Evolutionary conservation across 768 basidiomycete genomes (phyloP).

Genomic region (Mycena filopes): DNA sequence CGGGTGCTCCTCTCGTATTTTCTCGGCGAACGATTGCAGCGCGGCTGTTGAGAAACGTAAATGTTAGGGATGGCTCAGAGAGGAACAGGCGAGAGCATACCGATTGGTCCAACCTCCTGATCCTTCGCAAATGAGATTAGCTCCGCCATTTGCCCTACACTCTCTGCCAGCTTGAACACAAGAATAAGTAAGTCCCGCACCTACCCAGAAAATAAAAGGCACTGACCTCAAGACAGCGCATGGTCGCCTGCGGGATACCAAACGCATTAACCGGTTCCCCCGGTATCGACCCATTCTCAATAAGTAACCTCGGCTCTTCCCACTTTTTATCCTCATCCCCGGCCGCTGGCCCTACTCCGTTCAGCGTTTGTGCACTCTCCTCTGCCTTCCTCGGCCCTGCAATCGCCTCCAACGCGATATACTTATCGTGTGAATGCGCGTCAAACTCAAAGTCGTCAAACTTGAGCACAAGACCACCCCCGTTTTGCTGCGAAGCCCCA

Average conservation of each 20-base stretch:
- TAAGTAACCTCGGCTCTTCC: constrained; percentile 72
- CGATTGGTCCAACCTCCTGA: constrained; percentile 66
- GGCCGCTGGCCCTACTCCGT: constrained; percentile 31
- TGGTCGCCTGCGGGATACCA: constrained; percentile 89
- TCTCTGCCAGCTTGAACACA: constrained; percentile 74
- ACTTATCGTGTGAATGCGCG: constrained; percentile 79
- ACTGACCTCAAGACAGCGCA: constrained; percentile 86
- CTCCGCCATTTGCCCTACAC: constrained; percentile 83
- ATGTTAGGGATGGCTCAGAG: constrained; percentile 23
- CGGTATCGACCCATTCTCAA: constrained; percentile 75
- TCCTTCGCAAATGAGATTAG: constrained; percentile 74
- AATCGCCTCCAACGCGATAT: constrained; percentile 73
- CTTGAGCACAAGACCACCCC: constrained; percentile 54
- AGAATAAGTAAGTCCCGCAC: constrained; percentile 18
- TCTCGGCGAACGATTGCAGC: constrained; percentile 51
- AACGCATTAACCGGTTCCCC: constrained; percentile 89
- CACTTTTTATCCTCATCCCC: constrained; percentile 67
- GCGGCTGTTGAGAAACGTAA: constrained; percentile 46
- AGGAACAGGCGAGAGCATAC: constrained; percentile 55
- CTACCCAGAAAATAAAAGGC: constrained; percentile 7
- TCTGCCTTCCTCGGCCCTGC: constrained; percentile 58
- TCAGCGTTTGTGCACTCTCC: constrained; percentile 36
- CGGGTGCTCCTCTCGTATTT: constrained; percentile 50
- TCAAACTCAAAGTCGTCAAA: constrained; percentile 83
- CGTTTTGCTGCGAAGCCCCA: constrained; percentile 32